Conservation (phyloP, 2,329 filamentous ascomycete species). For the Botrytis sinoallii region DNA sequence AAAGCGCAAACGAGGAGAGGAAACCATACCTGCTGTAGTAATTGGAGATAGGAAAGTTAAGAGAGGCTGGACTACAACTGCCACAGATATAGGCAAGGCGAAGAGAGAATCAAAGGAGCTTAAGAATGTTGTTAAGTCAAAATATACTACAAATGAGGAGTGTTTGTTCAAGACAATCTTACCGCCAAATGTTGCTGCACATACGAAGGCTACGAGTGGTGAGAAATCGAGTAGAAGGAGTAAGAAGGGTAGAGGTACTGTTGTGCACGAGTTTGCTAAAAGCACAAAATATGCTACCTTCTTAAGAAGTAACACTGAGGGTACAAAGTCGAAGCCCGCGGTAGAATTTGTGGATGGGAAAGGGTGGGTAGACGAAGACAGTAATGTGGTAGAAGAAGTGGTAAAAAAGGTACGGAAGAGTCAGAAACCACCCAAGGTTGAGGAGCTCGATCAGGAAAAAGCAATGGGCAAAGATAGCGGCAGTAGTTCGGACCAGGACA, state of each 20-base stretch:
- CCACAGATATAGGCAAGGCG: conserved; percentile 49
- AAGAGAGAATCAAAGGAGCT: conserved; percentile 54
- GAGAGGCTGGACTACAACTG: conserved; percentile 48
- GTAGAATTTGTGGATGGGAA: conserved; percentile 75
- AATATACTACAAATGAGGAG: conserved; percentile 77
- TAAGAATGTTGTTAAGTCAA: conserved; percentile 62
- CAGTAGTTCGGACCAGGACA: conserved; percentile 24
- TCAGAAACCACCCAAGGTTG: background rate
- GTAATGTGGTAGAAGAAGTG: conserved; percentile 65
- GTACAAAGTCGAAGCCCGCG: conserved; percentile 46
- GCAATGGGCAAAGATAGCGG: background rate
- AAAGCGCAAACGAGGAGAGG: conserved; percentile 48
- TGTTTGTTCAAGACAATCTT: conserved; percentile 81
- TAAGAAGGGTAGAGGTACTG: conserved; percentile 55
- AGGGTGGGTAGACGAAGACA: conserved; percentile 82
- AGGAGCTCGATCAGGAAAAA: background rate
- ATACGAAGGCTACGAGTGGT: conserved; percentile 40
- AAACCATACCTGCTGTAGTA: conserved; percentile 64
- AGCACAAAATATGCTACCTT: conserved; percentile 81
- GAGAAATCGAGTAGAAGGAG: conserved; percentile 50
- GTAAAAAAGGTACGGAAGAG: conserved; percentile 25
- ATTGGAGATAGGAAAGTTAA: conserved; percentile 52
- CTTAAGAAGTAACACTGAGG: conserved; percentile 56
- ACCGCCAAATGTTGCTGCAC: conserved; percentile 51
- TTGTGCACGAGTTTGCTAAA: conserved; percentile 88